Conservation (phyloP, 768 basidiomycete species). For the Suillus weaverae region DNA sequence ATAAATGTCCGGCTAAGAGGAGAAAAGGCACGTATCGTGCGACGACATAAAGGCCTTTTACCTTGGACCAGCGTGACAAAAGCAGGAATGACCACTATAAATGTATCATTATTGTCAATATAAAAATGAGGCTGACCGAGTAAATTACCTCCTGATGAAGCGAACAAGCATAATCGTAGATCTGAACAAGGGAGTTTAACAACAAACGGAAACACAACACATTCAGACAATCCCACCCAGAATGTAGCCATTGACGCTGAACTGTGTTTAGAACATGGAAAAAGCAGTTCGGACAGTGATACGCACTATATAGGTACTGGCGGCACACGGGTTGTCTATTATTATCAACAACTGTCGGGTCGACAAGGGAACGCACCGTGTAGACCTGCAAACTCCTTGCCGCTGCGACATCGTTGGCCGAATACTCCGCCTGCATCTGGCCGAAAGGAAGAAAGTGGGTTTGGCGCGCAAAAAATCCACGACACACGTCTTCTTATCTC, state of each 20-base stretch:
- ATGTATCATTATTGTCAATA: not conserved
- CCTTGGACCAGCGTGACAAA: not conserved
- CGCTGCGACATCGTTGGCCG: not conserved
- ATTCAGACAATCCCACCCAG: not conserved
- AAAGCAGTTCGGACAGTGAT: not conserved
- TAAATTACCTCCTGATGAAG: not conserved
- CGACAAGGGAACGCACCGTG: not conserved
- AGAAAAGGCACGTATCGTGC: constrained; percentile 1
- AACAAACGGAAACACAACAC: not conserved
- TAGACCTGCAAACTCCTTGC: not conserved
- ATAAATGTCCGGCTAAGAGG: constrained; percentile 1
- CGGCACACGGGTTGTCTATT: not conserved
- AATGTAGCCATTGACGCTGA: constrained; percentile 6
- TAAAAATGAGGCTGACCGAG: no score
- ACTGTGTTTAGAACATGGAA: not conserved
- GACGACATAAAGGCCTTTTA: not conserved
- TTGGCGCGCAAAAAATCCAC: not conserved
- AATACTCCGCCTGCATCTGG: not conserved
- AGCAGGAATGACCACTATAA: not conserved
- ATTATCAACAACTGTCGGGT: not conserved
- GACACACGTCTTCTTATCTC: not conserved
- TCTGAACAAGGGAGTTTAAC: not conserved
- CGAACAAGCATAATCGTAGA: constrained; percentile 1
- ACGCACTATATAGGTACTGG: constrained; percentile 1
- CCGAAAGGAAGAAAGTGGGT: no score